Evolutionary conservation across 257 asterid species (phyloP), one percentile per base, ranked within the genome.

Genomic region (Anisodus acutangulus): DNA sequence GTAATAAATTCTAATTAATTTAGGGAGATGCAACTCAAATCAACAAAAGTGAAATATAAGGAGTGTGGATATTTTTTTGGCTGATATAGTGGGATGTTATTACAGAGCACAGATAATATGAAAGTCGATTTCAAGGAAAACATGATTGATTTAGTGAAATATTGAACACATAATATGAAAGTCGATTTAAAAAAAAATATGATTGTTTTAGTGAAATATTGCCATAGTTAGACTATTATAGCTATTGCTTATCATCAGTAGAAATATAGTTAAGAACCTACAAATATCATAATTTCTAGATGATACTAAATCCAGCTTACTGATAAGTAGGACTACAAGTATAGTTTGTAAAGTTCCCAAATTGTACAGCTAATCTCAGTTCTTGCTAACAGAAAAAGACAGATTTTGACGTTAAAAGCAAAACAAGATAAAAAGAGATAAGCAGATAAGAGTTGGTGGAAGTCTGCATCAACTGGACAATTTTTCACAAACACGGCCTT

Each of bases 31-130:
- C 9, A 45, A 43, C 16, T 43, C 57, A 70, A 8, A 70, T 70
- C 79, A 71, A n/a, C 54, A 70, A 43, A 70, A 4, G 79, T 43
- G 35, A 70, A 41, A 71, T 43, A 70, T 17, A 69, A 69, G 78
- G 11, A 16, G 78, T 41, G 5, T 41, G 45, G 45, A 41, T 41
- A 41, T 22, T 3, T 41, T 41, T 41, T 41, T 41, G 45, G 45
- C 45, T 41, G 45, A 41, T 41, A 41, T 2, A 41, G 2, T 39
- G 45, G 3, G 45, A 41, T 41, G 45, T 41, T 41, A 5, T 41
- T 41, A 41, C 2, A 41, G 45, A 41, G 4, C 3, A 1, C 5
- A 2, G 3, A 3, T 22, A 22, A 31, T 58, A 16, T 16, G 16
- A 54, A 54, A 54, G 6, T 12, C 13, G 1, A 12, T 54, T 54